phyloP scores from a whole-genome alignment of 352 stramenopile species.

The Plasmopara viticola region DNA sequence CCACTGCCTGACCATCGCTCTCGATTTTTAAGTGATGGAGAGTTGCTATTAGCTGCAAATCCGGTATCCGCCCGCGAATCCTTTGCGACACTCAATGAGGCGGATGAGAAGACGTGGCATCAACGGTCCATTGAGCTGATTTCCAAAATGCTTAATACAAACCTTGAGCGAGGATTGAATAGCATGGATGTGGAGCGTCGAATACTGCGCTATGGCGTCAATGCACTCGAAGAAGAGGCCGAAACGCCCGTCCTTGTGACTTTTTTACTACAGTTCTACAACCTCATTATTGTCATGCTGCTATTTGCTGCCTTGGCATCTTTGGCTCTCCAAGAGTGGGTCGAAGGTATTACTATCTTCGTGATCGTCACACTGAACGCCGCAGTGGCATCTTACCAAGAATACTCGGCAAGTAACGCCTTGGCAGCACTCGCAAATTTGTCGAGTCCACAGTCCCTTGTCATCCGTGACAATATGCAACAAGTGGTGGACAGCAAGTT shows the following conservation, averaged over 20 bases:
- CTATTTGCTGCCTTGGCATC: conserved; percentile 51
- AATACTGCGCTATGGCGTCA: conserved; percentile 40
- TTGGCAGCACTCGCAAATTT: conserved; percentile 53
- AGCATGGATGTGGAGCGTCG: conserved; percentile 35
- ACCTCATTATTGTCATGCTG: conserved; percentile 67
- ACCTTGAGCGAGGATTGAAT: conserved; percentile 40
- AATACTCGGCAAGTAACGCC: conserved; percentile 57
- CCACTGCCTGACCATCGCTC: conserved; percentile 34
- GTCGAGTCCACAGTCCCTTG: conserved; percentile 55
- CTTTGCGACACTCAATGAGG: conserved; percentile 48
- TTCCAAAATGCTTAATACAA: conserved; percentile 45
- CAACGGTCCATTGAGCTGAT: conserved; percentile 37
- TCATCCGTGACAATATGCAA: conserved; percentile 57
- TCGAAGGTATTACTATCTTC: conserved; percentile 67
- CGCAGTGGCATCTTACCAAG: conserved; percentile 51
- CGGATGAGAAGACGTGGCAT: conserved; percentile 53
- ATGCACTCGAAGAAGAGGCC: conserved; percentile 56
- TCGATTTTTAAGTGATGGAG: conserved; percentile 56
- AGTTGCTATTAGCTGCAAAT: conserved; percentile 49
- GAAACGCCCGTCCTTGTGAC: conserved; percentile 51
- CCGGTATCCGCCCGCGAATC: conserved; percentile 39
- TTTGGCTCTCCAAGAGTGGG: conserved; percentile 49
- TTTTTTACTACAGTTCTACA: conserved; percentile 77
- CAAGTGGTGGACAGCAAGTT: conserved; percentile 58
- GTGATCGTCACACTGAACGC: conserved; percentile 64